phyloP scores from a whole-genome alignment of 75 land plant genomes.

The Cupressus sempervirens region DNA sequence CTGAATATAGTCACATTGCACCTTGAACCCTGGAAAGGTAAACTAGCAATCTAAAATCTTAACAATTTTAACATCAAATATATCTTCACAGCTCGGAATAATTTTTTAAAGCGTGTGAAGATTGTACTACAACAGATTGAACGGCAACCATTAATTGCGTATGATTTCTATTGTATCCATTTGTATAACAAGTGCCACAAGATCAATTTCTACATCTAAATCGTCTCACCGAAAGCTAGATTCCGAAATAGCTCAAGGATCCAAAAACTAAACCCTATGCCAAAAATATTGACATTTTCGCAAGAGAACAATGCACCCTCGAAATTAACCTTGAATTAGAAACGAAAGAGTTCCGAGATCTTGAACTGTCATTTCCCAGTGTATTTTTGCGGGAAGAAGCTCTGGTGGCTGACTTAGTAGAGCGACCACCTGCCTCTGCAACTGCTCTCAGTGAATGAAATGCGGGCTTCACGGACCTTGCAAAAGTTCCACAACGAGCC shows the following conservation, averaged over 20 bases:
- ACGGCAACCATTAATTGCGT: no score
- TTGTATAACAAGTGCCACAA: no score
- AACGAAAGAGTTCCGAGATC: background rate
- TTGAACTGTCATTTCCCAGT: background rate
- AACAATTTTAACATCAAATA: no score
- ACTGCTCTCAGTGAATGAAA: background rate
- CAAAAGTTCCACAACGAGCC: constrained; percentile 6
- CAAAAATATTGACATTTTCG: background rate
- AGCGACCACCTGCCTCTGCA: background rate
- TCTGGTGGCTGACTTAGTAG: background rate
- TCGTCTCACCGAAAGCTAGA: no score
- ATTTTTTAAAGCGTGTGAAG: no score
- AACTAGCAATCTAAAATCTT: no score
- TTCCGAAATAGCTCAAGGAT: background rate
- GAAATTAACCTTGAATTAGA: background rate
- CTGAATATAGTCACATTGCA: no score
- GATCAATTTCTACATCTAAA: no score
- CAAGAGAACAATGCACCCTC: background rate
- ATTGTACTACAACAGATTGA: no score
- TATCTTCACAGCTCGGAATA: no score
- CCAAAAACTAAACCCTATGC: background rate
- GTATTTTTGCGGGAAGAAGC: background rate
- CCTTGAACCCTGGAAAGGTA: background rate
- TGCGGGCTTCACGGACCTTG: background rate
- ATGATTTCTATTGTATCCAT: no score